phyloP scores from a whole-genome alignment of 148 eudicot genomes.

The Cornus suecica region DNA sequence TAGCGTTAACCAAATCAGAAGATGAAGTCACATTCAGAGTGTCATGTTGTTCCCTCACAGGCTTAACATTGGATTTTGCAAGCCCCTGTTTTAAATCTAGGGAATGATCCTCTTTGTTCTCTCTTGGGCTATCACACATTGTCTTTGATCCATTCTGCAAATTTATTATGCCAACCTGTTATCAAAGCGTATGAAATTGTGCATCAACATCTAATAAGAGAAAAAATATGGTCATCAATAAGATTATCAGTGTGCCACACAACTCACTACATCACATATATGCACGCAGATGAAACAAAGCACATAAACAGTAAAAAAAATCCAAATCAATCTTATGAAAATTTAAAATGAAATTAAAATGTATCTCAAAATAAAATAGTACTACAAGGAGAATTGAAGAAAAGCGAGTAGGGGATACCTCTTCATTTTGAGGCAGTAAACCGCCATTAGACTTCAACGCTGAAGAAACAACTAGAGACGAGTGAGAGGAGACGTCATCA shows the following conservation, averaged over 20 bases:
- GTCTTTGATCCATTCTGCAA: slow-evolving; percentile 31
- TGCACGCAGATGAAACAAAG: neutral
- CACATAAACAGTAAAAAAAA: neutral
- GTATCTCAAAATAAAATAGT: neutral
- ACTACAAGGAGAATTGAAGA: neutral
- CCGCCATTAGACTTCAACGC: slow-evolving; percentile 42
- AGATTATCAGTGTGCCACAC: neutral
- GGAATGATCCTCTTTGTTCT: slow-evolving; percentile 15
- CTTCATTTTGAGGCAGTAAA: slow-evolving; percentile 35
- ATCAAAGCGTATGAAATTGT: slow-evolving; percentile 8
- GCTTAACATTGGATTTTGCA: slow-evolving; percentile 20
- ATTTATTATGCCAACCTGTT: neutral
- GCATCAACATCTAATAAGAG: neutral
- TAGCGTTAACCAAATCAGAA: slow-evolving; percentile 24
- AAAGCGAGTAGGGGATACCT: slow-evolving; percentile 31
- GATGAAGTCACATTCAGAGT: slow-evolving; percentile 25
- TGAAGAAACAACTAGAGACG: slow-evolving; percentile 54
- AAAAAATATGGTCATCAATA: neutral
- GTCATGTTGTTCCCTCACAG: slow-evolving; percentile 14
- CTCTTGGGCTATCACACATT: slow-evolving; percentile 19
- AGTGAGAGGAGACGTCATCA: slow-evolving; percentile 79
- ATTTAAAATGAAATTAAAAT: neutral
- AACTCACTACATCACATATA: neutral
- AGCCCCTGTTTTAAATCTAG: slow-evolving; percentile 17
- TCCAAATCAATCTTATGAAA: neutral